These are phyloP conservation scores for Cryptosporidium viatorum DNA, from an alignment of 169 alveolate genomes.

Conservation along the genomic window DNA sequence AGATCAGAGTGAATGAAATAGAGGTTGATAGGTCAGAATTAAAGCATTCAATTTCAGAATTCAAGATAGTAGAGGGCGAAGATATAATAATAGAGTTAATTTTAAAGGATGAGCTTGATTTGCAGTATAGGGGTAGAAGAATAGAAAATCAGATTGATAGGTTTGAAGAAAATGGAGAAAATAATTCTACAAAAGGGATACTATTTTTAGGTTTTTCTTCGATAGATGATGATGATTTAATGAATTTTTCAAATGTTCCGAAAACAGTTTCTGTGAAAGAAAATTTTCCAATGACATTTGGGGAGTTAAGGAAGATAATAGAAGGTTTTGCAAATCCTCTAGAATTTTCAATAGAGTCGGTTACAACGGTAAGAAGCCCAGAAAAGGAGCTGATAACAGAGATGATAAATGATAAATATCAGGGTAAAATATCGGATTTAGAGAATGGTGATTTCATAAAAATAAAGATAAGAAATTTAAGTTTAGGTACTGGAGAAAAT, in stretches of 20 bases:
- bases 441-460: constrained; percentile 33
- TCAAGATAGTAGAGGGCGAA: constrained; percentile 16
- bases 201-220: constrained; percentile 20
- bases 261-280: constrained; percentile 8
- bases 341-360: constrained; percentile 38
- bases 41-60: constrained; percentile 8
- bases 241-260: not conserved
- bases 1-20: constrained; percentile 17
- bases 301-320: not conserved
- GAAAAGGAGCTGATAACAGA: not conserved
- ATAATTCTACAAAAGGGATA: constrained; percentile 9
- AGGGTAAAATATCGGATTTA: not conserved
- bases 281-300: constrained; percentile 22
- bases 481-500: not conserved
- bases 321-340: not conserved
- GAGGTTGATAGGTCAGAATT: constrained; percentile 20
- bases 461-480: constrained; percentile 4
- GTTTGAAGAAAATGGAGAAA: not conserved
- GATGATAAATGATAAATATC: not conserved
- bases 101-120: not conserved
- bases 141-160: not conserved
- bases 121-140: not conserved
- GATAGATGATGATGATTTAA: not conserved
- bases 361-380: constrained; percentile 10
- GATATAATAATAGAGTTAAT: constrained; percentile 2